Evolutionary conservation across 176 grass and related monocot genomes (phyloP).

Genomic region (Oryza glaberrima): DNA sequence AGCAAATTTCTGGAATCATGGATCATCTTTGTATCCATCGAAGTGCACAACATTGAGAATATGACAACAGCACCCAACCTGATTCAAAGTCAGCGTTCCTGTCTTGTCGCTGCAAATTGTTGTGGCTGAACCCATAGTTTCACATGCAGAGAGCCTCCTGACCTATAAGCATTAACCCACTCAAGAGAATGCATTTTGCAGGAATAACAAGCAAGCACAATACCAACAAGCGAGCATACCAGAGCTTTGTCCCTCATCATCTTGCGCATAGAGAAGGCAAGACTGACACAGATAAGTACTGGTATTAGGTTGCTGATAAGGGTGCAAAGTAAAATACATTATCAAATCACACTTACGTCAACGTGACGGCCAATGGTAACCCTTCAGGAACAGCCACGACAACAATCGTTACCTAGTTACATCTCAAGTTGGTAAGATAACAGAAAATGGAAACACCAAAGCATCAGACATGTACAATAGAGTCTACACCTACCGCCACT

Average conservation of each 20-base stretch:
- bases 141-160: slow-evolving; percentile 91
- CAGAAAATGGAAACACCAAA: slow-evolving; percentile 12
- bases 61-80: slow-evolving; percentile 53
- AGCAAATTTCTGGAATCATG: slow-evolving; percentile 23
- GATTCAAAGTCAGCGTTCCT: slow-evolving; percentile 89
- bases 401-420: slow-evolving; percentile 81
- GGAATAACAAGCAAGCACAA: not conserved
- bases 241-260: slow-evolving; percentile 98
- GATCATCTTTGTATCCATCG: not conserved
- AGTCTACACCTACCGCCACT: slow-evolving; percentile 68
- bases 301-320: not conserved
- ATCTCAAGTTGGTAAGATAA: slow-evolving; percentile 33
- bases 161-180: slow-evolving; percentile 55
- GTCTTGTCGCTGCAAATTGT: slow-evolving; percentile 99
- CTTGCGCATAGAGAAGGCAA: slow-evolving; percentile 97
- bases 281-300: slow-evolving; percentile 50
- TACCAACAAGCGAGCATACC: slow-evolving; percentile 39
- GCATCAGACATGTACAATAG: not conserved
- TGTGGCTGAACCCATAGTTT: slow-evolving; percentile 98
- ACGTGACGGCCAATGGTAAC: slow-evolving; percentile 94
- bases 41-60: slow-evolving; percentile 9
- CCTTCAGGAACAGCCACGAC: slow-evolving; percentile 96
- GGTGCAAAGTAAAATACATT: not conserved
- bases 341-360: slow-evolving; percentile 67
- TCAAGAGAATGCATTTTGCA: slow-evolving; percentile 3